phyloP scores from a whole-genome alignment of 208 protist species.

The Trypanosoma melophagium region DNA sequence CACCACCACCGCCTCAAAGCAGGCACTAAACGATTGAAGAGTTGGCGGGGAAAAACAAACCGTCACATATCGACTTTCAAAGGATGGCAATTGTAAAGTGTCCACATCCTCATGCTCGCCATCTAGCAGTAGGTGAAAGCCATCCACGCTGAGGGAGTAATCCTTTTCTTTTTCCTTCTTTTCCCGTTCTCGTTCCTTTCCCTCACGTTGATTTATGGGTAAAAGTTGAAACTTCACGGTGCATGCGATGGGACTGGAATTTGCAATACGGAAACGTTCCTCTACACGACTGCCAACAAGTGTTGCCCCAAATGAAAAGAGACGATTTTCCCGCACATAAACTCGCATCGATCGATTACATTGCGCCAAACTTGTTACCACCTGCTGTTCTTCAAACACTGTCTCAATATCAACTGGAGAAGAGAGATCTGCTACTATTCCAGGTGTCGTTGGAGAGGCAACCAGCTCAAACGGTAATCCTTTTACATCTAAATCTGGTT shows the following conservation, averaged over 20 bases:
- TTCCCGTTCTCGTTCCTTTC: conserved; percentile 28
- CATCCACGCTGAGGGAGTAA: conserved; percentile 32
- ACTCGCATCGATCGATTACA: conserved; percentile 61
- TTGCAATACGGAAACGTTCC: conserved; percentile 95
- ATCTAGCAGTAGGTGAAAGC: conserved; percentile 55
- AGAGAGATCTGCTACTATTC: conserved; percentile 89
- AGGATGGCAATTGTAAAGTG: conserved; percentile 86
- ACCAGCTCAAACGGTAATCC: conserved; percentile 91
- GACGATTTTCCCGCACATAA: conserved; percentile 89
- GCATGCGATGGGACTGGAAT: conserved; percentile 93
- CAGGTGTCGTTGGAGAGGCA: conserved; percentile 92
- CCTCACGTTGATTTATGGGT: conserved; percentile 15
- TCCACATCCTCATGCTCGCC: conserved; percentile 20
- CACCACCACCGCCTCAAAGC: conserved; percentile 92
- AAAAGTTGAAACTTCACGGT: conserved; percentile 72
- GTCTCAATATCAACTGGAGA: conserved; percentile 77
- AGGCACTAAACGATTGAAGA: conserved; percentile 78
- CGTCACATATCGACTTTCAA: conserved; percentile 95
- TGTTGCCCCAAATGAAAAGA: conserved; percentile 92
- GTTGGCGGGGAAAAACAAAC: conserved; percentile 86
- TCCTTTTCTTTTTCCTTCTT: conserved; percentile 21
- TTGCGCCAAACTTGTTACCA: conserved; percentile 82
- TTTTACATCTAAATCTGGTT: conserved; percentile 56
- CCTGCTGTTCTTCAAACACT: conserved; percentile 97
- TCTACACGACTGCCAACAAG: conserved; percentile 78